Conservation (phyloP, 2,329 filamentous ascomycete genomes). For the Beauveria sp. region DNA sequence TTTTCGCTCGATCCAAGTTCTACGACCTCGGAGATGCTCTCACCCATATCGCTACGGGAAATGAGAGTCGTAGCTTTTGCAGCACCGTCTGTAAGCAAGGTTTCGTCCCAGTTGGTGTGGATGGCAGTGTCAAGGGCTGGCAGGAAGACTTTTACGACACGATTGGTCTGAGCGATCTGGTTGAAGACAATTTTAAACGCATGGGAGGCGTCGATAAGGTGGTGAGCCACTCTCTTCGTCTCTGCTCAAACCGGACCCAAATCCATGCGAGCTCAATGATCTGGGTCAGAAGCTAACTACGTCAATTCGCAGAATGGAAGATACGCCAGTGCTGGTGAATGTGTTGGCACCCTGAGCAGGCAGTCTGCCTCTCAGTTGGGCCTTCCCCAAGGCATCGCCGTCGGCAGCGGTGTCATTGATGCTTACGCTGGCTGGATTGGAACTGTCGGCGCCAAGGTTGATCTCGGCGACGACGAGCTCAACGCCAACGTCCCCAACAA, state of each 20-base stretch:
- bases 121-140: constrained; percentile 96
- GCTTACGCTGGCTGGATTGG: constrained; percentile 98
- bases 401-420: constrained; percentile 95
- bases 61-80: constrained; percentile 87
- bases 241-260: background rate
- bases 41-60: constrained; percentile 88
- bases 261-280: background rate
- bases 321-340: constrained; percentile 85
- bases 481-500: constrained; percentile 64
- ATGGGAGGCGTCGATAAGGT: constrained; percentile 92
- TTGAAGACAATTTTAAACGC: constrained; percentile 79
- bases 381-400: constrained; percentile 76
- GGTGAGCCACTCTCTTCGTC: constrained; percentile 56
- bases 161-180: constrained; percentile 80
- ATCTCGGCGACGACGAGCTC: constrained; percentile 59
- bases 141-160: constrained; percentile 86
- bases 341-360: constrained; percentile 77
- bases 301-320: constrained; percentile 64
- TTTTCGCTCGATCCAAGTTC: constrained; percentile 92
- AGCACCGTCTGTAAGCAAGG: constrained; percentile 97
- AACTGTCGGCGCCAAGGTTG: constrained; percentile 93
- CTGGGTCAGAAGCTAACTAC: background rate
- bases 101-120: constrained; percentile 91
- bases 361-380: constrained; percentile 79
- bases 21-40: constrained; percentile 91